phyloP scores from a whole-genome alignment of 352 stramenopile genomes.

The Globisporangium yorkense region DNA sequence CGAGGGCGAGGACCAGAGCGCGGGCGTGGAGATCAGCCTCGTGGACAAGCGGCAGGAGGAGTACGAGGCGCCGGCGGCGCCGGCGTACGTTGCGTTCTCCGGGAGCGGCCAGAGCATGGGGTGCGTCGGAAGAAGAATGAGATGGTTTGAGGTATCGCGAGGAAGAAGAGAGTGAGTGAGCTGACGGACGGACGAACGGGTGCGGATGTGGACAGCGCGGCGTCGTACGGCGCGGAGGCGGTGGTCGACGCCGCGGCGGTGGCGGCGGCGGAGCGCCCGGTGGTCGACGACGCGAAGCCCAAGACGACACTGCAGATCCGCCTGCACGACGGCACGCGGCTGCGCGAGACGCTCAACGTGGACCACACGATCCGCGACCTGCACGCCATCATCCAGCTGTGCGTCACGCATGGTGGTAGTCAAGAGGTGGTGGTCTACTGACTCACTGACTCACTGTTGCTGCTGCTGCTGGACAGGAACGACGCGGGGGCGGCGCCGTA shows the following conservation, averaged over 20 bases:
- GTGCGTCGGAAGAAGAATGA: slow-evolving; percentile 7
- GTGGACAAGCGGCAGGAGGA: slow-evolving; percentile 85
- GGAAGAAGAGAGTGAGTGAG: neutral
- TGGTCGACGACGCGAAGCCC: slow-evolving; percentile 82
- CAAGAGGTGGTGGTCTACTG: neutral
- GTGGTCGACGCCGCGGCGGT: slow-evolving; percentile 37
- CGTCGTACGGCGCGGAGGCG: slow-evolving; percentile 33
- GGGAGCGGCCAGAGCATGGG: slow-evolving; percentile 81
- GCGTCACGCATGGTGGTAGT: slow-evolving; percentile 12
- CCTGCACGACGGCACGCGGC: slow-evolving; percentile 73
- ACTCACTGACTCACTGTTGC: neutral
- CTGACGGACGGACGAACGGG: neutral
- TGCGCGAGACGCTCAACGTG: slow-evolving; percentile 84
- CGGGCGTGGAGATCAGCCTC: slow-evolving; percentile 76
- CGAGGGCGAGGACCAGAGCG: slow-evolving; percentile 55
- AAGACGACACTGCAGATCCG: slow-evolving; percentile 87
- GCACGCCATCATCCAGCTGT: slow-evolving; percentile 83
- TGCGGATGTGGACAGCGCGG: slow-evolving; percentile 17
- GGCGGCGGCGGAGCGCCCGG: slow-evolving; percentile 34
- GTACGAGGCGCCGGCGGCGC: slow-evolving; percentile 57
- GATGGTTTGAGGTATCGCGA: neutral
- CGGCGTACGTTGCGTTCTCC: slow-evolving; percentile 85
- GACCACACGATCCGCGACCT: slow-evolving; percentile 85
- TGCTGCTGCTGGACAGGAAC: slow-evolving; percentile 33
- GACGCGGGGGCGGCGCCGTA: slow-evolving; percentile 76